Evolutionary conservation across 257 asterid genomes (phyloP).

Genomic region (Orobanche coerulescens): DNA sequence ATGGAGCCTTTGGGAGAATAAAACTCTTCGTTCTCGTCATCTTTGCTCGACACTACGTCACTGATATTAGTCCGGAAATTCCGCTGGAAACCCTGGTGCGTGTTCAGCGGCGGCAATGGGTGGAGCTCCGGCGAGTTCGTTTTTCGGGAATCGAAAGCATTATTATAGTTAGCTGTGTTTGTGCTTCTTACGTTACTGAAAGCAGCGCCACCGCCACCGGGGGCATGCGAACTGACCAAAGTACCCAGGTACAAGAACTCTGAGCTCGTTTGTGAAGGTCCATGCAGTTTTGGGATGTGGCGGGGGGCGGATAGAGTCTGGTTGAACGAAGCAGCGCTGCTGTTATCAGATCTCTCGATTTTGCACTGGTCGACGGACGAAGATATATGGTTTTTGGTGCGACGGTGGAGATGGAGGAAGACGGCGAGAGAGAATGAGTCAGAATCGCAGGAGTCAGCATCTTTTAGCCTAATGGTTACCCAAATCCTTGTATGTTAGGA

Average conservation of each 20-base stretch:
- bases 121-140: constrained; percentile 87
- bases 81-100: constrained; percentile 24
- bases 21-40: constrained; percentile 60
- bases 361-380: constrained; percentile 30
- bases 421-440: constrained; percentile 50
- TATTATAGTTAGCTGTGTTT: not conserved
- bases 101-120: constrained; percentile 66
- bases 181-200: constrained; percentile 17
- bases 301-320: constrained; percentile 14
- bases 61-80: constrained; percentile 31
- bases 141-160: constrained; percentile 35
- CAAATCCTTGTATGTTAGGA: too few species aligned
- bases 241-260: constrained; percentile 93
- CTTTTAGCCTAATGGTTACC: too few species aligned
- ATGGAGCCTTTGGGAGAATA: constrained; percentile 76
- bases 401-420: constrained; percentile 49
- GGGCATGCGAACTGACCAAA: constrained; percentile 62
- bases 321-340: constrained; percentile 28
- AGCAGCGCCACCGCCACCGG: constrained; percentile 19
- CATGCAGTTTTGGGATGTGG: constrained; percentile 62
- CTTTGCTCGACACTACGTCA: constrained; percentile 36
- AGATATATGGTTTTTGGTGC: constrained; percentile 14
- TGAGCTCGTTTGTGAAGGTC: constrained; percentile 83
- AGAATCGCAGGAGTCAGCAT: too few species aligned
- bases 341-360: constrained; percentile 52